Base-by-base conservation (phyloP, 2,329 filamentous ascomycete genomes). In the Keithomyces neogunnii region DNA sequence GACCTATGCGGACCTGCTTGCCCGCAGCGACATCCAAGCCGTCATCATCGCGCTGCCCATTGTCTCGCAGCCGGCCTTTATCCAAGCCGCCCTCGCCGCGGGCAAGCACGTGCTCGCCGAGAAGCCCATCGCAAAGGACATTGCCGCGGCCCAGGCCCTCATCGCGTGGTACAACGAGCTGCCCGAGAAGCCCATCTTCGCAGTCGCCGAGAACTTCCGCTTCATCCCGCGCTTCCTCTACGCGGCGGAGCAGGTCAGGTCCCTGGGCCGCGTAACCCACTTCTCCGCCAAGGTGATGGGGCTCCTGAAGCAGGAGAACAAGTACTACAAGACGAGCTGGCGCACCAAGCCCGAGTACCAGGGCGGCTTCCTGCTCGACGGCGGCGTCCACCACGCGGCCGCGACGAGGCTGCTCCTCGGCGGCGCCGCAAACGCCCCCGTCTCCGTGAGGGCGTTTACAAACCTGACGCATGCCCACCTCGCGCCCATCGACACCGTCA, bases 311-410 rank as follows among this genome's bases (percentile, higher is more conserved):
- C 46, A 57, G 51, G 60, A 62, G 49, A 63, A 72, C 59, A 73
- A 74, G 62, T 80, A 74, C 61, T 75, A 72, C 57, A 69, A 74
- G 46, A 81, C 77, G 3, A 56, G 69, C 30, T 80, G 86, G 88
- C 81, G 88, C 50, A 85, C 84, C 64, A 76, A 70, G 51, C 86
- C 87, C 1, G 73, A 78, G 49, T 80, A 88, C 62, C 86, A 89
- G 66, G 88, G 87, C 50, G 87, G 88, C 0, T 90, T 89, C 63
- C 65, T 90, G 50, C 77, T 91, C 2, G 87, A 91, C 61, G 85
- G 81, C 11, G 87, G 88, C 43, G 85, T 91, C 30, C 88, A 91
- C 65, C 84, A 80, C 54, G 72, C 83, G 5, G 86, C 86, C 6
- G 82, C 69, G 0, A 73, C 84, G 47, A 73, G 86, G 13, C 64